Base-by-base conservation (phyloP, 257 asterid species). In the Solanum rostratum region DNA sequence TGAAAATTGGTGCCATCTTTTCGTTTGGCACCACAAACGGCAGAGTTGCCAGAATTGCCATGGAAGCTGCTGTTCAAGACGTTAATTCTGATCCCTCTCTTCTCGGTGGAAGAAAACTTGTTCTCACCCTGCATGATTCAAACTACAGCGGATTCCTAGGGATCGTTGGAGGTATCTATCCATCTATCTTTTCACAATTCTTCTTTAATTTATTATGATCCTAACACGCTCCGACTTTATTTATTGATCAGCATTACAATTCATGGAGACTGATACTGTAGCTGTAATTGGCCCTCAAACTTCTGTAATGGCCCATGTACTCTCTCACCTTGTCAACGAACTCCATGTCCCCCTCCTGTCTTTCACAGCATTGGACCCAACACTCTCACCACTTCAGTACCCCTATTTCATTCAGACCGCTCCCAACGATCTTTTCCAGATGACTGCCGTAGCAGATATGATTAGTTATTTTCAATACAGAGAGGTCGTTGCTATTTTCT, bases 271-370 rank as follows among this genome's bases (percentile, higher is more conserved):
- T 16, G 86, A 95, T 37, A 92, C 92, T 0, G 92, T 92, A 33
- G 99, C 99, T 24, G 90, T 95, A 68, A 91, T 95, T 74, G 97
- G 99, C 53, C 99, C 99, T 63, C 99, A 95, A 87, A 84, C 85
- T 73, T 93, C 98, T n/a, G 91, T 88, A 29, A 89, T 92, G 93
- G 99, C 99, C 24, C 98, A 93, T 79, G 90, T 89, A 66, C 91
- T 95, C 11, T 94, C 99, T 24, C 97, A 94, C 90, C 91, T 94
- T 49, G 95, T 95, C 24, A 95, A 91, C 15, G 94, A 93, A 84
- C 98, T 95, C 90, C 98, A 93, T 60, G 92, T 93, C 81, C 99
- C 99, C 0, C 89, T 95, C 91, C 86, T 95, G 78, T 95, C 97
- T 50, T 95, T 95, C 85, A 92, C 99, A 0, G 97, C 99, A 20